Conservation (phyloP, 2,329 filamentous ascomycete genomes). For the Pseudocercospora pini-densiflorae region DNA sequence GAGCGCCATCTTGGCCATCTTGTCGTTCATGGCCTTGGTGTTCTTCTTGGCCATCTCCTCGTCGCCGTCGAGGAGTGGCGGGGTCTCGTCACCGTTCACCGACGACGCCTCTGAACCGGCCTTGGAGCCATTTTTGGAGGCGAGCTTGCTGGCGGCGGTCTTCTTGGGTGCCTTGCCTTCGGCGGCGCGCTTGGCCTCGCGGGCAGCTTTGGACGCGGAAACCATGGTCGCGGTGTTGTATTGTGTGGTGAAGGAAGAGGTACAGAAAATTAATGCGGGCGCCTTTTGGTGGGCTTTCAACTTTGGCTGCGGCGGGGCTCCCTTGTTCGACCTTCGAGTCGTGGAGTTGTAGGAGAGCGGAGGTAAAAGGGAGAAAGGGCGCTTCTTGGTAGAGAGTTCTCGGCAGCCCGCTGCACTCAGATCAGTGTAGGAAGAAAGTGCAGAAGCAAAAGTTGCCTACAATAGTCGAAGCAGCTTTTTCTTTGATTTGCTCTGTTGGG, state of each 20-base stretch:
- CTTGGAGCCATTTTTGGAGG: constrained; percentile 69
- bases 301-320: not conserved
- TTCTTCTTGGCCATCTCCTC: constrained; percentile 68
- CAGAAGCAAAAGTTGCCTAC: no score
- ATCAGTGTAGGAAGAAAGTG: not conserved
- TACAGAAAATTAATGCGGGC: not conserved
- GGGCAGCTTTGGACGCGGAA: constrained; percentile 70
- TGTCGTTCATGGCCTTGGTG: not conserved
- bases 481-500: not conserved
- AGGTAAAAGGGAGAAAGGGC: no score
- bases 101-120: constrained; percentile 66
- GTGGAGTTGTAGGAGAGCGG: no score
- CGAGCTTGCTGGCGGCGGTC: constrained; percentile 72
- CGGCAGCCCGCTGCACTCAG: not conserved
- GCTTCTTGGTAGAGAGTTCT: not conserved
- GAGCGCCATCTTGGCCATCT: constrained; percentile 80
- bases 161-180: constrained; percentile 76
- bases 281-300: not conserved
- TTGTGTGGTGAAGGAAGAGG: not conserved
- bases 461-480: not conserved
- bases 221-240: constrained; percentile 57
- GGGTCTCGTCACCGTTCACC: constrained; percentile 70
- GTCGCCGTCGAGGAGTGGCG: constrained; percentile 65
- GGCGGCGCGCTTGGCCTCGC: constrained; percentile 67
- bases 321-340: not conserved